Evolutionary conservation across 805 yeast genomes (phyloP).

Genomic region (Myxozyma monticola): DNA sequence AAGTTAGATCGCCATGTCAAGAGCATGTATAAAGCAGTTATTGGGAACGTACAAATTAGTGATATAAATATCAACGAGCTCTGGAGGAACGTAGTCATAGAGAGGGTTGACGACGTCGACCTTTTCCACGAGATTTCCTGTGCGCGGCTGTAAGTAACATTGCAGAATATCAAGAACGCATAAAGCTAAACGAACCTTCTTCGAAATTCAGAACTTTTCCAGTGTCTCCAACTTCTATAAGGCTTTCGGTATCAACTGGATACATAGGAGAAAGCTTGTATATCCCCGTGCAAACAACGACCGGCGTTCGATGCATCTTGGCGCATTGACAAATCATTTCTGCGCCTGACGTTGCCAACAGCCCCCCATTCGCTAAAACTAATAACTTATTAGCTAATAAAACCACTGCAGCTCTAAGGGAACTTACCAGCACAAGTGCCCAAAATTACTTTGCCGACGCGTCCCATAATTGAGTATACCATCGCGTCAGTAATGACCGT

Average conservation of each 20-base stretch:
- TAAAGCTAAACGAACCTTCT: slow-evolving; percentile 48
- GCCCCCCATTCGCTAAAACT: slow-evolving; percentile 92
- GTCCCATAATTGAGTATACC: slow-evolving; percentile 91
- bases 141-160: background rate
- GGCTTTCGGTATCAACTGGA: slow-evolving; percentile 80
- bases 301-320: slow-evolving; percentile 92
- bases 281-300: slow-evolving; percentile 89
- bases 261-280: slow-evolving; percentile 90
- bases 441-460: slow-evolving; percentile 93
- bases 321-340: slow-evolving; percentile 95
- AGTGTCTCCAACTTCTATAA: slow-evolving; percentile 89
- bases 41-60: slow-evolving; percentile 79
- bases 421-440: slow-evolving; percentile 72
- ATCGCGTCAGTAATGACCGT: slow-evolving; percentile 91
- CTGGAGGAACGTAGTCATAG: slow-evolving; percentile 90
- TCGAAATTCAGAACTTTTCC: slow-evolving; percentile 82
- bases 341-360: slow-evolving; percentile 85
- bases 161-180: background rate
- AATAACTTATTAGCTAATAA: background rate
- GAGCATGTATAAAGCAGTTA: slow-evolving; percentile 18
- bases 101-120: slow-evolving; percentile 84
- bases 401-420: background rate
- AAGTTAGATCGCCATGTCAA: slow-evolving; percentile 7
- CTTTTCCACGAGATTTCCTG: slow-evolving; percentile 54
- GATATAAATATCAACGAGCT: slow-evolving; percentile 87